Conservation (phyloP, 805 yeast species). For the Zygosaccharomyces kombuchaensis region DNA sequence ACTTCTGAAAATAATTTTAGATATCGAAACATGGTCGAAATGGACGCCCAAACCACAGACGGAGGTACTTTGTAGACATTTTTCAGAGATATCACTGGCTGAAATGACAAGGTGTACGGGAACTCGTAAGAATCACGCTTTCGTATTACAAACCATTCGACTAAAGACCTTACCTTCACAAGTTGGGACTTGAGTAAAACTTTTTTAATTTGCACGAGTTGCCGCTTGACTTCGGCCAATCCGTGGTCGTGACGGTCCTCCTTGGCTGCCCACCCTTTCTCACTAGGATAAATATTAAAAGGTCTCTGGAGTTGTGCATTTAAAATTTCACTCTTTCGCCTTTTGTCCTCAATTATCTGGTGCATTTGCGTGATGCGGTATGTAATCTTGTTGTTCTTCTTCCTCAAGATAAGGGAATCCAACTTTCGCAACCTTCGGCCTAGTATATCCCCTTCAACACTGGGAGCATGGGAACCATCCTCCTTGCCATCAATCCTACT, state of each 20-base stretch:
- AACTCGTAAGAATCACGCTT: conserved; percentile 22
- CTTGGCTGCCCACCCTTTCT: not conserved
- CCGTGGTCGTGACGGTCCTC: not conserved
- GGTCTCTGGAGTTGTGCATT: conserved; percentile 1
- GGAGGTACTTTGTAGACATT: conserved; percentile 21
- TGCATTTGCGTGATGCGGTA: conserved; percentile 13
- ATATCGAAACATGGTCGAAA: conserved; percentile 23
- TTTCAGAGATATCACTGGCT: conserved; percentile 26
- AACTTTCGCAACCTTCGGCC: conserved; percentile 15
- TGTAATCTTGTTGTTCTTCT: conserved; percentile 18
- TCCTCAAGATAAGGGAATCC: conserved; percentile 16
- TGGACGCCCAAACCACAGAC: conserved; percentile 18
- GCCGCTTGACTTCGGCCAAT: conserved; percentile 7
- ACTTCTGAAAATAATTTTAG: conserved; percentile 15
- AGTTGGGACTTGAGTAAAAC: conserved; percentile 13
- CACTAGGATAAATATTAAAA: not conserved
- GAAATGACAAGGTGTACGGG: conserved; percentile 25
- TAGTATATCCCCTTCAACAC: conserved; percentile 14
- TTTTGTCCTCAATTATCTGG: conserved; percentile 11
- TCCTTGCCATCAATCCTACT: conserved; percentile 4
- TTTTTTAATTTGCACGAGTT: conserved; percentile 14
- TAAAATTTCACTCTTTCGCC: not conserved
- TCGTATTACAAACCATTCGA: conserved; percentile 22
- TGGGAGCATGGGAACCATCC: not conserved
- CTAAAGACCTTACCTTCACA: conserved; percentile 13